Base-by-base conservation (phyloP, 1,139 yeast species). In the Yarrowia galli region DNA sequence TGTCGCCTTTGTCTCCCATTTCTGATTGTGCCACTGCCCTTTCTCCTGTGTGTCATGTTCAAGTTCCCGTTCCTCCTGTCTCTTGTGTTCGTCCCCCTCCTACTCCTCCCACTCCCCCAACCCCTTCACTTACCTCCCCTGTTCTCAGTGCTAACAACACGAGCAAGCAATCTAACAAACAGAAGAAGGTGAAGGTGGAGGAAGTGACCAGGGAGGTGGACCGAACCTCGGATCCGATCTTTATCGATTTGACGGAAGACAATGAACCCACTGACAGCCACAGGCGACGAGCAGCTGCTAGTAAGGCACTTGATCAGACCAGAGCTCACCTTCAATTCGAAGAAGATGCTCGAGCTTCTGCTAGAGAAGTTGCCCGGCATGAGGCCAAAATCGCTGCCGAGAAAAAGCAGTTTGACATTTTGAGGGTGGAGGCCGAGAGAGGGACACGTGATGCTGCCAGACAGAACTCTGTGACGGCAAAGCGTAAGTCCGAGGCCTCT, bases 331-430 rank as follows among this genome's bases (percentile, higher is more conserved):
- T 22, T 10, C 28, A 13, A 45, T 16, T 15, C n/a, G 28, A 45
- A 13, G 49, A 45, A 16, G 49, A 25, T 2, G 49, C 49, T 15
- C 25, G 28, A 6, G 49, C 16, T 13, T 22, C 16, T 5, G 49
- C 49, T 22, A 13, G 28, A 45, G 28, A 45, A 22, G 49, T 22
- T 8, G 28, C 49, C 18, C 25, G n/a, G 13, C 28, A 4, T 13
- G 49, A 45, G 15, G 49, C 49, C 10, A 45, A 45, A 28, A 16
- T 45, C n/a, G 49, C 49, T 45, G 49, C 49, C n/a, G 28, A 45
- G n/a, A 45, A 22, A 16, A 45, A 22, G 28, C 28, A 45, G 49
- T 45, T 45, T 45, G 49, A 45, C 22, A 16, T 6, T 8, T n/a
- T 23, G 3, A 7, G 49, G 28, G 49, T 15, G n/a, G 40, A 36